Conservation (phyloP, 768 basidiomycete species). For the Termitomyces sp. region DNA sequence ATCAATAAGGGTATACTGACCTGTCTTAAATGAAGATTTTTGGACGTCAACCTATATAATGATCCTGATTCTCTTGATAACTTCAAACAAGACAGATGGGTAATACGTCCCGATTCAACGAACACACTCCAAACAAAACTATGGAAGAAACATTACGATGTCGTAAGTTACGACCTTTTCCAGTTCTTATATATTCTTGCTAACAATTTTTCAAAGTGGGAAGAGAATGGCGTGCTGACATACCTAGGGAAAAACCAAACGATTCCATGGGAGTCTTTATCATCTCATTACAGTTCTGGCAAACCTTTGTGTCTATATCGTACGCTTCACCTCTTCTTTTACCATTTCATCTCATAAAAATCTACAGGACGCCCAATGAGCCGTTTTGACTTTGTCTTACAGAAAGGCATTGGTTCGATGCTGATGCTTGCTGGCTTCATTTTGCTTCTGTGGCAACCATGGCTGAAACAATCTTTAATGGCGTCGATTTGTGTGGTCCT, state of each 20-base stretch:
- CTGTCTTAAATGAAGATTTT: too few species aligned
- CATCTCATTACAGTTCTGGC: not conserved
- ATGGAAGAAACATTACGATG: not conserved
- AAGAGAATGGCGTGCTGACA: not conserved
- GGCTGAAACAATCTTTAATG: not conserved
- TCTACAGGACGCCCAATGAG: not conserved
- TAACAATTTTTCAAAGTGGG: not conserved
- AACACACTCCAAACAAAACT: not conserved
- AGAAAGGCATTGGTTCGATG: not conserved
- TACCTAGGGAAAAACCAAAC: not conserved
- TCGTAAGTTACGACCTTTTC: not conserved
- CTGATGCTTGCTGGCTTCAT: not conserved
- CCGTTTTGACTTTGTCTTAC: not conserved
- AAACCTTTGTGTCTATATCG: not conserved
- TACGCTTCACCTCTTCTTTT: not conserved
- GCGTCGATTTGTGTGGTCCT: not conserved
- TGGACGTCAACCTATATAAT: too few species aligned
- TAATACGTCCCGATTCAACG: not conserved
- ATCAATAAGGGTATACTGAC: too few species aligned
- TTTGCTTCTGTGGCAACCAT: not conserved
- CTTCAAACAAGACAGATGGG: not conserved
- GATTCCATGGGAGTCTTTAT: not conserved
- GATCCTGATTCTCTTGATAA: not conserved
- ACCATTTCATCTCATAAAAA: not conserved
- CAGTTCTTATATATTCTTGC: not conserved